Evolutionary conservation across 805 yeast genomes (phyloP).

Genomic region (Wickerhamia fluorescens): DNA sequence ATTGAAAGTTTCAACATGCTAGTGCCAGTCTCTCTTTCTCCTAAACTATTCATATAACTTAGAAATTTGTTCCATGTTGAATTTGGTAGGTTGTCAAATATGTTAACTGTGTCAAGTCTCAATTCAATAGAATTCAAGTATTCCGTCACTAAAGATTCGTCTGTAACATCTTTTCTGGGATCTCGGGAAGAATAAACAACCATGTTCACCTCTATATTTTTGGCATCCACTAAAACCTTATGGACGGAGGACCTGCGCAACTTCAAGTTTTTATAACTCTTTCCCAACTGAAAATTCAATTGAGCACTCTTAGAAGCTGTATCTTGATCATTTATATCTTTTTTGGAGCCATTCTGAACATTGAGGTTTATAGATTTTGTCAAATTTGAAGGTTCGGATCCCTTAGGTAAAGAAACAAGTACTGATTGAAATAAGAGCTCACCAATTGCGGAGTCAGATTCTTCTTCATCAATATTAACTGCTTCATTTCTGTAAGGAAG

Average conservation of each 20-base stretch:
- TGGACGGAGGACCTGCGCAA: conserved; percentile 59
- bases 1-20: conserved; percentile 52
- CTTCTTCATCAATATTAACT: neutral
- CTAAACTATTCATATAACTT: conserved; percentile 60
- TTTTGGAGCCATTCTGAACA: conserved; percentile 23
- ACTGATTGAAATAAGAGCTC: conserved; percentile 76
- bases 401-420: conserved; percentile 53
- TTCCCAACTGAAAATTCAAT: conserved; percentile 24
- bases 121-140: conserved; percentile 44
- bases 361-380: conserved; percentile 47
- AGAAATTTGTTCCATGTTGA: conserved; percentile 89
- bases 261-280: conserved; percentile 38
- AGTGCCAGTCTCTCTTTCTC: conserved; percentile 63
- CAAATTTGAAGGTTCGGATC: conserved; percentile 38
- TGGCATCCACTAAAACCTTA: conserved; percentile 51
- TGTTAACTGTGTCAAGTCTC: conserved; percentile 46
- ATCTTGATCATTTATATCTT: conserved; percentile 10
- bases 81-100: conserved; percentile 72
- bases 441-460: conserved; percentile 3
- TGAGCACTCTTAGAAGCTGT: conserved; percentile 6
- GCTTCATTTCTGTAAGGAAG: too few relatives aligned
- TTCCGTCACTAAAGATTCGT: conserved; percentile 30
- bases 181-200: conserved; percentile 41
- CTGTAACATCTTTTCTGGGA: conserved; percentile 32
- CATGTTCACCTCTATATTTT: conserved; percentile 44